These are phyloP conservation scores for Apiotrichum domesticum DNA, from an alignment of 1,284 basidiomycete species.

Conservation along the genomic window DNA sequence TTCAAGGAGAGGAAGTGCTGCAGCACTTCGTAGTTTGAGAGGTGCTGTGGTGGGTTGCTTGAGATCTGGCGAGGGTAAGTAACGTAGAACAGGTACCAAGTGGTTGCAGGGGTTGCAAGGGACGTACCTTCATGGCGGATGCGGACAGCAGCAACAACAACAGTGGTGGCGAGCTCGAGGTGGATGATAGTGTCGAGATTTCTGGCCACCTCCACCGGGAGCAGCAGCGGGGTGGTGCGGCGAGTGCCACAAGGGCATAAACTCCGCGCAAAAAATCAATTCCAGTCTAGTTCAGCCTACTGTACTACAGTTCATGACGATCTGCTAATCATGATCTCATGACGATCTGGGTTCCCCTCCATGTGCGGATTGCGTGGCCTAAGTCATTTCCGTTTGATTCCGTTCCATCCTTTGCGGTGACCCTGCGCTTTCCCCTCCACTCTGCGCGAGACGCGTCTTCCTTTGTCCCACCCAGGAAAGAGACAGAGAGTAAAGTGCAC, in stretches of 20 bases:
- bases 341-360: neutral
- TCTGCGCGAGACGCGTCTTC: no score
- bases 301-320: no score
- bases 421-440: neutral
- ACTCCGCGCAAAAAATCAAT: no score
- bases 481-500: no score
- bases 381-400: neutral
- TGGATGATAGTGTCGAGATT: neutral
- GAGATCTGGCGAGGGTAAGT: constrained; percentile 55
- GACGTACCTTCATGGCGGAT: constrained; percentile 15
- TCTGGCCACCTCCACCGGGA: no score
- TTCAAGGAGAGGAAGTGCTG: constrained; percentile 64
- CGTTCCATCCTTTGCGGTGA: neutral
- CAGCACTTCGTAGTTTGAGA: constrained; percentile 82
- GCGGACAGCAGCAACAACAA: neutral
- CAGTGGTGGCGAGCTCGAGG: neutral
- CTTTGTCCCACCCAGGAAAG: no score
- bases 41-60: constrained; percentile 66
- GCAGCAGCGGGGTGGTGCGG: no score
- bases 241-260: no score
- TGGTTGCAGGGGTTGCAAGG: neutral
- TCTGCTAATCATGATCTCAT: no score
- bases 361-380: neutral
- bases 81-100: no score
- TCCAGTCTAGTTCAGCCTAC: no score